Percentiles rank a stretch among this genome's conserved stretches.
Conservation (phyloP, 106 monocot genomes). For the Dendrobium nobile region DNA sequence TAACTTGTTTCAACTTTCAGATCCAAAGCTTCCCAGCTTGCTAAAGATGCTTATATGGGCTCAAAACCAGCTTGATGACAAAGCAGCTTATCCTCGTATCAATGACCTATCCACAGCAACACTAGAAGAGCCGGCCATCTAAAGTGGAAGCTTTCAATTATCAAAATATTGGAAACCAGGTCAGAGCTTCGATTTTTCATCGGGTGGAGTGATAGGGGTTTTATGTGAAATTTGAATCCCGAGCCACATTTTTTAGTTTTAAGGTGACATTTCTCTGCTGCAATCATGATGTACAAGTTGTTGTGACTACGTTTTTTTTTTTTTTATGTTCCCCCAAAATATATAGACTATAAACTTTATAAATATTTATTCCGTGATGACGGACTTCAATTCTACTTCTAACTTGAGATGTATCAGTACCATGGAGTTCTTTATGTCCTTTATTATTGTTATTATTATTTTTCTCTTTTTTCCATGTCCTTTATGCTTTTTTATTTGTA, state of each 20-base stretch:
- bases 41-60: conserved; percentile 58
- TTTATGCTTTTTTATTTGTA: not conserved
- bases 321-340: not conserved
- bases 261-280: not conserved
- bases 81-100: conserved; percentile 57
- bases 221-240: too few relatives aligned
- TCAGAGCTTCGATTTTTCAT: not conserved
- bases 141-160: not conserved
- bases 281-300: not conserved
- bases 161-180: not conserved
- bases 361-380: not conserved
- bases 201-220: too few relatives aligned
- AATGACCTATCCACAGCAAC: conserved; percentile 46
- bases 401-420: not conserved
- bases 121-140: conserved; percentile 49
- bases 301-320: not conserved
- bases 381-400: not conserved
- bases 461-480: too few relatives aligned
- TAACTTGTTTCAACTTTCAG: conserved; percentile 16
- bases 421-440: not conserved
- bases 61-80: conserved; percentile 72
- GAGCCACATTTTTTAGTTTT: too few relatives aligned
- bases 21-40: conserved; percentile 59
- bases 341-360: not conserved
- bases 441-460: too few relatives aligned